Conservation (phyloP, 2,329 filamentous ascomycete genomes). For the Coleophoma cylindrospora region DNA sequence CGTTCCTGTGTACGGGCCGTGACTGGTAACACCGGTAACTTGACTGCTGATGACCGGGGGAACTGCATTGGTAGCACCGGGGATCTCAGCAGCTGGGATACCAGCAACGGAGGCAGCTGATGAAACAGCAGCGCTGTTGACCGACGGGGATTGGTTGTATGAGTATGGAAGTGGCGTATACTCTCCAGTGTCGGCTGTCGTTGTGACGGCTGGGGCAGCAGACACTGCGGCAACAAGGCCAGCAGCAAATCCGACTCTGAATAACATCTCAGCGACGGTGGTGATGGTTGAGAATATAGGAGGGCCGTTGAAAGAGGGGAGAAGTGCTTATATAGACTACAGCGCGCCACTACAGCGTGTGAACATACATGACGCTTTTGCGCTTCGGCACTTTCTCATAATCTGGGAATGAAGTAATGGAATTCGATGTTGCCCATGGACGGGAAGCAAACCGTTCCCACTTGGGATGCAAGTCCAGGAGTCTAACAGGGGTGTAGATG, state of each 20-base stretch:
- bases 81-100: slow-evolving; percentile 19
- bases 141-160: slow-evolving; percentile 16
- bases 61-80: slow-evolving; percentile 18
- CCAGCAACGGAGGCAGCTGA: slow-evolving; percentile 18
- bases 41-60: slow-evolving; percentile 39
- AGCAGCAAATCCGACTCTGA: slow-evolving; percentile 10
- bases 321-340: too few species aligned
- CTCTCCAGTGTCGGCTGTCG: not conserved
- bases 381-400: too few species aligned
- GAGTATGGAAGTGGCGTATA: slow-evolving; percentile 10
- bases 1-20: slow-evolving; percentile 64
- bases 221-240: slow-evolving; percentile 11
- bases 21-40: slow-evolving; percentile 55
- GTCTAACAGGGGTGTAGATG: too few species aligned
- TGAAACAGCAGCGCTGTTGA: slow-evolving; percentile 19
- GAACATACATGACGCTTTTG: too few species aligned
- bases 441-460: too few species aligned
- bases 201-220: slow-evolving; percentile 11
- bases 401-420: too few species aligned
- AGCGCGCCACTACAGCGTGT: too few species aligned
- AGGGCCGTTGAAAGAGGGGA: too few species aligned
- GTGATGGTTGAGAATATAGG: too few species aligned
- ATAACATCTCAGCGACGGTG: slow-evolving; percentile 9
- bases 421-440: too few species aligned
- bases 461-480: too few species aligned